Base-by-base conservation (phyloP, 2,329 filamentous ascomycete species). In the Neonectria coccinea region DNA sequence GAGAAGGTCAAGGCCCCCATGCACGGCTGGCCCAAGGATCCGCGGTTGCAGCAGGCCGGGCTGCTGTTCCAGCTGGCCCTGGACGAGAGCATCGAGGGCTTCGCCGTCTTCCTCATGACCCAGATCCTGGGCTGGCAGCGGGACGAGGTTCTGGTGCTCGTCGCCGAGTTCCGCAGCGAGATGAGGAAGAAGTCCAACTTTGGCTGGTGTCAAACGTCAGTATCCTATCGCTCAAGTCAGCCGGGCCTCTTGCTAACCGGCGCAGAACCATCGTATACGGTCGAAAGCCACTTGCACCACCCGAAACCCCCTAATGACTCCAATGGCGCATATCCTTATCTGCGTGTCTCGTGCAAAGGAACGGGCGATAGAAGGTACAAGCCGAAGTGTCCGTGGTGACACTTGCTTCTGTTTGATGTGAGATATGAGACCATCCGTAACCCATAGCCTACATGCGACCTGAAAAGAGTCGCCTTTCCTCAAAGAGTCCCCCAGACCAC, bases 11-110 rank as follows among this genome's bases (percentile, higher is more conserved):
- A 82, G 64, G 72, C 81, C 1, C 83, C 83, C 0, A 74, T 81
- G 0, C 80, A 79, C 47, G 70, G 67, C 0, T 85, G 83, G 84
- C 76, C 82, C 0, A 78, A 73, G n/a, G 79, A 84, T 25, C 70
- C 74, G 0, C 78, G 75, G 12, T 75, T 82, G 22, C 83, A 81
- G 64, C 77, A 81, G 59, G 76, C 83, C 51, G 84, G 72, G 25
- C 16, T 79, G 41, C 56, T 83, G 65, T 52, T 81, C 54, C 55
- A 67, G 7, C 18, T 70, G 12, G 75, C 70, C 31, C 54, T 78
- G 25, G 74, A 76, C 11, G 62, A 69, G 45, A 74, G 73, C n/a
- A 33, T 77, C 2, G 74, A 77, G 6, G 76, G 76, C 0, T 78
- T 78, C 47, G 76, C 64, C 0, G 50, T 70, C 1, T 73, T 72